Base-by-base conservation (phyloP, 2,329 filamentous ascomycete genomes). In the Pochonia chlamydosporia region DNA sequence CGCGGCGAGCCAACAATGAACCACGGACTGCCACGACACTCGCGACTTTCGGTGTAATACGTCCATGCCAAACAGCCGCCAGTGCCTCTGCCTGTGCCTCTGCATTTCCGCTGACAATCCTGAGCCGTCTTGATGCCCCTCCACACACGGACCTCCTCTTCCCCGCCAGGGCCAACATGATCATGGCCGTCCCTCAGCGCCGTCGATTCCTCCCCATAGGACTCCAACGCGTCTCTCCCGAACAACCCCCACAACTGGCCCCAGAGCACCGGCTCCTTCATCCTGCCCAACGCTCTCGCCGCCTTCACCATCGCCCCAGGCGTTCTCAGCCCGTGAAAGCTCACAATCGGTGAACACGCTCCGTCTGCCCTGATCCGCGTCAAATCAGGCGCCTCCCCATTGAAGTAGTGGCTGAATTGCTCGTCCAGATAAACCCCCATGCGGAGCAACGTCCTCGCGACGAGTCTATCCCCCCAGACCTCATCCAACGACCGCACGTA, bases 401-500 rank as follows among this genome's bases (percentile, higher is more conserved):
- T 81, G 61, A 81, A 81, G 49, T 78, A 61, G 42, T 71, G 73
- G 47, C 68, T 68, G 61, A 77, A 78, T 5, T 66, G 61, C 63
- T 81, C 78, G 53, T 79, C 73, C 6, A 81, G 63, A 59, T 79
- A 78, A 36, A 81, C 63, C 11, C 74, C 78, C 4, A 76, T 57
- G 57, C 72, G 72, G 60, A 76, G 73, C 41, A 80, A 59, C 28
- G 75, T 75, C 20, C 69, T 74, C 25, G 76, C 73, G 6, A 81
- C 66, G 18, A 81, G 63, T 44, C 71, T 70, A 57, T 81, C 78
- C 45, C 78, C 78, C 67, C 69, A 79, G 3, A 69, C 73, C 53
- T 77, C 73, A 3, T 70, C 68, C 14, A 78, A 65, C 2, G 76
- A 75, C 46, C 73, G 68, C 13, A 67, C 49, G 51, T 79, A 71